Conservation (phyloP, 345 rosid species). For the Sapria himalayana region DNA sequence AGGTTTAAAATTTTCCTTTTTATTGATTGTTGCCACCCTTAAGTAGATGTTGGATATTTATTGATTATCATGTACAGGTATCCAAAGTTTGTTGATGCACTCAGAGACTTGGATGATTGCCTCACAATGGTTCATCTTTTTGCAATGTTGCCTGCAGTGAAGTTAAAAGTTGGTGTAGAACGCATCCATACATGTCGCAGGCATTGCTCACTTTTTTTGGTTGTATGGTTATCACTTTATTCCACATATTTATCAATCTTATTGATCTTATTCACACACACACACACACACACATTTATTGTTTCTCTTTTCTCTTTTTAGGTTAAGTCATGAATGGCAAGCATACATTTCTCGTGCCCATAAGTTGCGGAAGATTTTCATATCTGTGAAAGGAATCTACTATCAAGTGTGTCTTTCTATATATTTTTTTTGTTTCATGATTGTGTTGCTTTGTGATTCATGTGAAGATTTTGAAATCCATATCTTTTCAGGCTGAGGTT, state of each 20-base stretch:
- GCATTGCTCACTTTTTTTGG: constrained; percentile 14
- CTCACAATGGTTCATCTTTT: constrained; percentile 86
- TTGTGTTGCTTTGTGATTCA: neutral
- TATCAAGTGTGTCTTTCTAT: constrained; percentile 38
- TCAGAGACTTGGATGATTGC: constrained; percentile 91
- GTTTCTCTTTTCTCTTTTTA: constrained; percentile 12
- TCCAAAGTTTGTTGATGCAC: constrained; percentile 68
- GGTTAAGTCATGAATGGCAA: constrained; percentile 96
- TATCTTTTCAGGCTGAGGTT: constrained; percentile 51
- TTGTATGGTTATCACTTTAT: neutral
- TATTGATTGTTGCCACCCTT: neutral
- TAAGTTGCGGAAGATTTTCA: constrained; percentile 63
- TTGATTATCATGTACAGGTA: constrained; percentile 28
- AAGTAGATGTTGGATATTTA: neutral
- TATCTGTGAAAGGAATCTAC: constrained; percentile 90
- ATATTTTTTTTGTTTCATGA: neutral
- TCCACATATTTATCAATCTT: neutral
- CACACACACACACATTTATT: too few relatives aligned
- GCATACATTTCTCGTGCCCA: constrained; percentile 62
- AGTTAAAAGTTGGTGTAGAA: constrained; percentile 56
- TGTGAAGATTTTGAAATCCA: constrained; percentile 6
- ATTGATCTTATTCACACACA: constrained; percentile 1
- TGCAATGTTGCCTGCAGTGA: constrained; percentile 68
- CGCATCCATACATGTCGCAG: constrained; percentile 69
- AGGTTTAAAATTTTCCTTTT: constrained; percentile 25